Percentiles rank a stretch among this genome's conserved stretches.
Conservation (phyloP, 257 asterid genomes). For the Solanum tarijense region DNA sequence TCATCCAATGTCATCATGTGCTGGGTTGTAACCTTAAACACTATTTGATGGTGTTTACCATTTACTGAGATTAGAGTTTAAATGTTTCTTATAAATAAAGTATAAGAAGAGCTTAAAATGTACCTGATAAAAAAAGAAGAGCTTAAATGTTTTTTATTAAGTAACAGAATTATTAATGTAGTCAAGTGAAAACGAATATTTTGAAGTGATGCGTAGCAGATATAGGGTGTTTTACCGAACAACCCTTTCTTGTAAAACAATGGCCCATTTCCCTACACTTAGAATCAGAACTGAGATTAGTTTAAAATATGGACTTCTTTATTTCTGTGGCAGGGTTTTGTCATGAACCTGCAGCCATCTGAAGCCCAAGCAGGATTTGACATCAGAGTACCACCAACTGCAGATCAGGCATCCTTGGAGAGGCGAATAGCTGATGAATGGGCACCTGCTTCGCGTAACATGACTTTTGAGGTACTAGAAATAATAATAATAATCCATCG, state of each 20-base stretch:
- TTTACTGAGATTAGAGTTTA: neutral
- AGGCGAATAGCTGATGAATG: constrained; percentile 86
- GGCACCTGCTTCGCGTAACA: constrained; percentile 87
- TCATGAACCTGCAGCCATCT: constrained; percentile 97
- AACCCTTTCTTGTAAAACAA: neutral
- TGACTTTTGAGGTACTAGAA: constrained; percentile 77
- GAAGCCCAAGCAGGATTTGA: constrained; percentile 99
- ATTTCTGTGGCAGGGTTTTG: constrained; percentile 60
- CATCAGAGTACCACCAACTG: constrained; percentile 85
- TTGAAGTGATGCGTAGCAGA: neutral
- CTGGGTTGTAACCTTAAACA: neutral
- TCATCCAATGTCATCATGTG: neutral
- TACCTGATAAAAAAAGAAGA: neutral
- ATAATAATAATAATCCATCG: neutral
- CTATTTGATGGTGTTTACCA: neutral
- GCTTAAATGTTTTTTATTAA: neutral
- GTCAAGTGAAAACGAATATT: neutral
- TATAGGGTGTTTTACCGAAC: neutral
- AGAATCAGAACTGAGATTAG: neutral
- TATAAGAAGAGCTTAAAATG: neutral
- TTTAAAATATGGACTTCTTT: neutral
- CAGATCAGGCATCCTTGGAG: constrained; percentile 68
- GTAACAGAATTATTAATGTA: neutral
- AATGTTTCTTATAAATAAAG: neutral
- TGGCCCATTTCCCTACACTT: neutral